Base-by-base conservation (phyloP, 305 asterid species). In the Solanum aculeatissimum region DNA sequence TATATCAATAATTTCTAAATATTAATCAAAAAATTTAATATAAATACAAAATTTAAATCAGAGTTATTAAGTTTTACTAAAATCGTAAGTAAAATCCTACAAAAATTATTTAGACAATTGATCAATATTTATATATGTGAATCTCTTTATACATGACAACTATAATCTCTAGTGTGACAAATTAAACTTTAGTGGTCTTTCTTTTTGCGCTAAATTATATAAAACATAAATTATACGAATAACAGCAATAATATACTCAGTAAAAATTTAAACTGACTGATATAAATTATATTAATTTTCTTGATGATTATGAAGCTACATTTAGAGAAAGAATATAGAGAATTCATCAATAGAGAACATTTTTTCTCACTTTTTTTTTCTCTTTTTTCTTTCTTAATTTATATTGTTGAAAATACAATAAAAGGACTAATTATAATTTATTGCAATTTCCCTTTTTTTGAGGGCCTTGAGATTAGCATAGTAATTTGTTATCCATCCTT, bases 401-500 rank as follows among this genome's bases (percentile, higher is more conserved):
- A 27, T 63, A 14, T 14, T 27, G 12, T 27, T 14, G 71, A 27
- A 14, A 27, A 14, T 14, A 65, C n/a, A 63, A 63, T 14, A 27
- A 63, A 27, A 14, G 11, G 12, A 63, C 71, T 63, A 63, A 29
- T 63, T 58, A 3, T 65, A 47, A 5, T 47, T 49, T 75, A 74
- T 23, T 27, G 38, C 19, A 23, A 32, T 42, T 35, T 83, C 3
- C 54, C 35, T 15, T 65, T 40, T 40, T 42, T 86, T 85, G 6
- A 84, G 72, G 82, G 85, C 79, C n/a, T 55, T 60, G 77, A 90
- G 90, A 85, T 91, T 90, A 77, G 89, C 85, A 88, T 92, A 87
- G 81, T 92, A 91, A 47, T 58, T 57, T 14, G 79, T 79, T 21
- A 93, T 65, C 95, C 97, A 92, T 83, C 84, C 90, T 57, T 86